Evolutionary conservation across 495 filamentous ascomycete species (phyloP).

Genomic region (Pyrenopolyporus hunteri): DNA sequence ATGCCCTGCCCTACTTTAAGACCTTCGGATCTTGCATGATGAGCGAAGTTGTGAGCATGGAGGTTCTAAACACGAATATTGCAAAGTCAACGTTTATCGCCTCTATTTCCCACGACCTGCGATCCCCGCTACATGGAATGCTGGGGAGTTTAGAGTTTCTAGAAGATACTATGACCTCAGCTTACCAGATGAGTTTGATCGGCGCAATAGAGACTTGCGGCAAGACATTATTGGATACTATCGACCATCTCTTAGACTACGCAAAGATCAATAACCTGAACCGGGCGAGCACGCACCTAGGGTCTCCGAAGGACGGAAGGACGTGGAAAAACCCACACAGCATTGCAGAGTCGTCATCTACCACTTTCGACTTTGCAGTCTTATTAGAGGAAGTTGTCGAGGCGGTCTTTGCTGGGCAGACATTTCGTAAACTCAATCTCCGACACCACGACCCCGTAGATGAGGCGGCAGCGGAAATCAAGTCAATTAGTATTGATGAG

Average conservation of each 20-base stretch:
- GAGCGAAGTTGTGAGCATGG: conserved; percentile 62
- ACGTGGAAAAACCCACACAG: conserved; percentile 1
- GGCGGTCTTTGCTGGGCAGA: conserved; percentile 61
- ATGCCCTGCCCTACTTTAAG: conserved; percentile 50
- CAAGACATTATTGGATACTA: conserved; percentile 76
- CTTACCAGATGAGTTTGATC: conserved; percentile 66
- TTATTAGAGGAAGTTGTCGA: conserved; percentile 66
- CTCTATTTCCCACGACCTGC: conserved; percentile 77
- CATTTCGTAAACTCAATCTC: conserved; percentile 35
- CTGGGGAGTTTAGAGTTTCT: conserved; percentile 75
- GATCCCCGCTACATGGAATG: conserved; percentile 79
- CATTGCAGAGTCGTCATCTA: conserved; percentile 1
- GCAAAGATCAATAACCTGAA: conserved; percentile 67
- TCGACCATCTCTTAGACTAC: conserved; percentile 74
- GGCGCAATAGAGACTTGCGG: conserved; percentile 78
- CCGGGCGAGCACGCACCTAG: conserved; percentile 2
- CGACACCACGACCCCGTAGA: conserved; percentile 29
- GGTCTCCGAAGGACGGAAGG: not conserved
- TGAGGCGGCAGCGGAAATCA: conserved; percentile 15
- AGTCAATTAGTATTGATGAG: conserved; percentile 12
- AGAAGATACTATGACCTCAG: conserved; percentile 57
- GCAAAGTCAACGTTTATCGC: conserved; percentile 74
- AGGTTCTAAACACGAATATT: conserved; percentile 48
- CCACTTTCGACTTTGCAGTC: conserved; percentile 46
- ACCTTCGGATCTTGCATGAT: conserved; percentile 67